Evolutionary conservation across 768 basidiomycete genomes (phyloP), one percentile per base, ranked within the genome.

Genomic region (Mycena galericulata): DNA sequence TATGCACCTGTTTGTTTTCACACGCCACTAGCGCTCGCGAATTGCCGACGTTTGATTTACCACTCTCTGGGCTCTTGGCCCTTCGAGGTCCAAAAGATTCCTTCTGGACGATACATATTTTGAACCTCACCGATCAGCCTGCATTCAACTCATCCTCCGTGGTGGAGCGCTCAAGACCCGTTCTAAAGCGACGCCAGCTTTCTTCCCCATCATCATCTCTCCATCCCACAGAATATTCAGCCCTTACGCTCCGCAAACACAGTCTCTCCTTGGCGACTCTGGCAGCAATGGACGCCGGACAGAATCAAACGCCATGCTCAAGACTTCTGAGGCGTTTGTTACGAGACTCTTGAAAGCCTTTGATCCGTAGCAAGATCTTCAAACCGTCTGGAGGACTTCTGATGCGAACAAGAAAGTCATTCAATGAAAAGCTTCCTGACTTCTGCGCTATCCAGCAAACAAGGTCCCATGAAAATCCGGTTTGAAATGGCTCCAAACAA

Each of bases 11-110:
- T 18, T 49, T 18, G 12, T 49, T 49, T 49, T 49, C n/a, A 27
- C 47, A 49, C 47, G 47, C 47, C 47, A 49, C 47, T 20, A 49
- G 47, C 47, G 47, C 47, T 49, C 47, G 47, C 47, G 47, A 49
- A 27, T 49, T 49, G 22, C 47, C 47, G 47, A 24, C n/a, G 22
- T 49, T 43, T 43, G 15, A 49, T 14, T 49, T 49, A 49, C 47
- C 47, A 22, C 26, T 49, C 26, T 49, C 26, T 49, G 22, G 47
- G 12, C n/a, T 26, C 26, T 17, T 20, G 26, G n/a, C n/a, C n/a
- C n/a, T n/a, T n/a, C n/a, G n/a, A n/a, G n/a, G n/a, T n/a, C n/a
- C n/a, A n/a, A n/a, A n/a, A n/a, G n/a, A n/a, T n/a, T n/a, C n/a
- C n/a, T n/a, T n/a, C n/a, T n/a, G n/a, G n/a, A n/a, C n/a, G n/a